Percentiles rank a stretch among this genome's conserved stretches.
These are phyloP conservation scores for Aspergillus sp. DNA, from an alignment of 2,329 filamentous ascomycete genomes.

Conservation along the genomic window DNA sequence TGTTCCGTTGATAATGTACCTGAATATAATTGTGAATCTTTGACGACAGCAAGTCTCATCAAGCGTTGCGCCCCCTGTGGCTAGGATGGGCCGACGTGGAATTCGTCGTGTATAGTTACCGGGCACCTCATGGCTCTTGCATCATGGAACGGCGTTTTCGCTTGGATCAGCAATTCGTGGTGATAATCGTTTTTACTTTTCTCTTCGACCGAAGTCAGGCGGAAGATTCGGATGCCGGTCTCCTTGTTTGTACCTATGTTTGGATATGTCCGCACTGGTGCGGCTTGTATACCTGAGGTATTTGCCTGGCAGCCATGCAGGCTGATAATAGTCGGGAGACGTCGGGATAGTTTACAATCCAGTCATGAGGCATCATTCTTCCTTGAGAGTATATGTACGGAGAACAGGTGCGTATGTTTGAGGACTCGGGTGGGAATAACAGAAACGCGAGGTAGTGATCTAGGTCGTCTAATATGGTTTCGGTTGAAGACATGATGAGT, in stretches of 20 bases:
- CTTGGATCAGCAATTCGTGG: conserved; percentile 7
- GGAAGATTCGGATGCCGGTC: not conserved
- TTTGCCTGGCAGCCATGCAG: not conserved
- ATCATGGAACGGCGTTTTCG: conserved; percentile 22
- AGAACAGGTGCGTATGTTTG: no score
- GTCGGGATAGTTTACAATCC: not conserved
- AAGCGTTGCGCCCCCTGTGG: not conserved
- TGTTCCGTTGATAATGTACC: conserved; percentile 12
- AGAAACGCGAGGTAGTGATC: no score
- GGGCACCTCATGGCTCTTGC: conserved; percentile 14
- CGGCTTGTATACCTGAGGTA: not conserved
- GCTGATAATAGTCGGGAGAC: not conserved
- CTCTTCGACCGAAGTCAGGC: not conserved
- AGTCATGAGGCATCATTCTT: not conserved
- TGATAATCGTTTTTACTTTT: conserved; percentile 5
- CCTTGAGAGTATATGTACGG: not conserved
- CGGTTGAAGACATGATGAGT: no score
- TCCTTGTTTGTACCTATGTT: not conserved
- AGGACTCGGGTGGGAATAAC: no score
- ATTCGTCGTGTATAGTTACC: conserved; percentile 13
- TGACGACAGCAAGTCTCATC: conserved; percentile 1
- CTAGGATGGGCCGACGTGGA: not conserved
- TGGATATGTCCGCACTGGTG: conserved; percentile 1
- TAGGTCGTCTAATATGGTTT: no score
- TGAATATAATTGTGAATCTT: conserved; percentile 5